A percentile compares a stretch with the other conserved stretches of the same genome.
phyloP scores from a whole-genome alignment of 1,139 yeast genomes.

The Taphrina betulina region DNA sequence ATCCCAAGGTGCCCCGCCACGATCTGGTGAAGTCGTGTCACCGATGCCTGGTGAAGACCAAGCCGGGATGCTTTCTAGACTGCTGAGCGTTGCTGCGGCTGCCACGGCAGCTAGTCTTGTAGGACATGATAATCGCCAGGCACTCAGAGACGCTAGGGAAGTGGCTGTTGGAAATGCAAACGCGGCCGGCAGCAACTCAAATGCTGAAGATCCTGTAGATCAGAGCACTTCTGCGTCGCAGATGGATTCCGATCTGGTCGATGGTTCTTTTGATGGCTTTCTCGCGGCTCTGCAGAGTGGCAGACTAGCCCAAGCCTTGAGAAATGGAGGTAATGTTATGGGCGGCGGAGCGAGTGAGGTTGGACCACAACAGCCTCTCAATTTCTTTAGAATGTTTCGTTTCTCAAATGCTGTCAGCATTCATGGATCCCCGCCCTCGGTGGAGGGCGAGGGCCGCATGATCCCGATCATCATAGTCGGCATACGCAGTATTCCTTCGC shows the following conservation, averaged over 20 bases:
- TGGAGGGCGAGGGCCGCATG: constrained; percentile 39
- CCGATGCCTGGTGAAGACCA: constrained; percentile 44
- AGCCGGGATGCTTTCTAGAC: constrained; percentile 49
- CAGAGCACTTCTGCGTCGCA: constrained; percentile 8
- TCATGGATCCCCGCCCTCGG: constrained; percentile 41
- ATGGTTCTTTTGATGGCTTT: constrained; percentile 48
- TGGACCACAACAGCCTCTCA: constrained; percentile 40
- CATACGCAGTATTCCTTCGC: constrained; percentile 48
- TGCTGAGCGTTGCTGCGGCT: constrained; percentile 51
- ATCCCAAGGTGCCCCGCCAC: no score
- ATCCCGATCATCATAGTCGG: constrained; percentile 61
- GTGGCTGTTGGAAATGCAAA: background rate
- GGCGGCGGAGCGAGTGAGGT: constrained; percentile 28
- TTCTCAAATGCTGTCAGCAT: constrained; percentile 41
- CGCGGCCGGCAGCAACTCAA: background rate
- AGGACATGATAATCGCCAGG: constrained; percentile 42
- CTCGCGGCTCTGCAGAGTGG: constrained; percentile 49
- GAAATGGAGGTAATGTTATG: constrained; percentile 38
- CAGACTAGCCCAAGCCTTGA: constrained; percentile 46
- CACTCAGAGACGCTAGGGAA: constrained; percentile 31
- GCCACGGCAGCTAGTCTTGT: constrained; percentile 51
- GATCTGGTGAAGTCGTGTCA: constrained; percentile 19
- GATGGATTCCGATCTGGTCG: constrained; percentile 35
- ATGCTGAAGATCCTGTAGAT: background rate
- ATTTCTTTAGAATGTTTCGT: constrained; percentile 57